Evolutionary conservation across 768 basidiomycete species (phyloP), one percentile per base, ranked within the genome.

Genomic region (Lactarius quietus): DNA sequence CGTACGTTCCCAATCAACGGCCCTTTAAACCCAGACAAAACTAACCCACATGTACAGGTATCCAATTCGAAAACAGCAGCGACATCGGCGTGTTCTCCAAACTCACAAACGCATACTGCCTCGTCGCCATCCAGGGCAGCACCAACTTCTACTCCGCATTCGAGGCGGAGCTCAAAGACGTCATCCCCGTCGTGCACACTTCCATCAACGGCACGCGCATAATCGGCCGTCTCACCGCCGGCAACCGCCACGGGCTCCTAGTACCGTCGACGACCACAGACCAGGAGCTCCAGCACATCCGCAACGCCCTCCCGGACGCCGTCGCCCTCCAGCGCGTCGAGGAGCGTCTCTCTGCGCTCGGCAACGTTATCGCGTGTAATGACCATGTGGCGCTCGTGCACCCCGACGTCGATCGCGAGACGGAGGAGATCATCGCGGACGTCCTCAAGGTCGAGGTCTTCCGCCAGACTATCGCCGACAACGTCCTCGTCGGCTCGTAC

Each of bases 401-500:
- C 76, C 97, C 97, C 9, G 97, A 99, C 70, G 80, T 98, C 66
- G 97, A 98, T 79, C 87, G 97, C 67, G 97, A 98, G 78, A 99
- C 97, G 28, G 97, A 99, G 74, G 97, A 99, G 78, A 98, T 99
- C 79, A 98, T 99, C 77, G 97, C 97, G 33, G 97, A 99, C 76
- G 93, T 97, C 23, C 85, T 99, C 70, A 98, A 98, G 77, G 97
- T 98, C 67, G 97, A 99, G 76, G 97, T 98, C 6, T 99, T 99
- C 81, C 83, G 97, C 56, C 97, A 99, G 77, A 99, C 95, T 12
- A 82, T 99, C 70, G 97, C 97, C 15, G 90, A 93, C 70, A 98
- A 98, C 78, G 95, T 95, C 57, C 86, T 99, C 53, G 96, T 98
- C 48, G 97, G 97, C 45, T 92, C 89, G 65, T 99, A 98, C 75